Conservation (phyloP, 2,329 filamentous ascomycete genomes). For the Botrytis hyacinthi region DNA sequence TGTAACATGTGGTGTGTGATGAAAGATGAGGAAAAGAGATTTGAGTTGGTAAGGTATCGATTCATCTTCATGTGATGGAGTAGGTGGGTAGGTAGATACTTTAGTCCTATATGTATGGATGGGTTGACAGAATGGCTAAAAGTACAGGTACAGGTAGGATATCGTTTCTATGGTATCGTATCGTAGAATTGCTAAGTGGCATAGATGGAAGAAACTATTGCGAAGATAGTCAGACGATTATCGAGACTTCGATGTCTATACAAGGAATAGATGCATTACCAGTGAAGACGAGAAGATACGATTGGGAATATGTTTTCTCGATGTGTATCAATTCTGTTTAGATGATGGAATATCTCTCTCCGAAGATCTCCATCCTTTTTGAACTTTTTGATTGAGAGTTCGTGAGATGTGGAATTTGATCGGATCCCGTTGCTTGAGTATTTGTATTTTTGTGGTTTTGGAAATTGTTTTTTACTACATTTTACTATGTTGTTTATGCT, state of each 20-base stretch:
- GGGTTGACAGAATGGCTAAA: background rate
- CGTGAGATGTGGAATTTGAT: background rate
- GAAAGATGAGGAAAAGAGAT: no score
- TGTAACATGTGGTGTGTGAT: no score
- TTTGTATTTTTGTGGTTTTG: background rate
- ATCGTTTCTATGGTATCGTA: background rate
- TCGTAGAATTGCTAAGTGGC: background rate
- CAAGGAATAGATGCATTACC: background rate
- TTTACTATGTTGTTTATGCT: background rate
- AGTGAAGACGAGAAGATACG: background rate
- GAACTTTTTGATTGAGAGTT: background rate
- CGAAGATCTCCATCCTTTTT: background rate
- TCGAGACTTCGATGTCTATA: background rate
- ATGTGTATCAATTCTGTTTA: background rate
- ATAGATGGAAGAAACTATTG: background rate
- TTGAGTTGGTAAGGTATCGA: background rate
- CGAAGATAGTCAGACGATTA: background rate
- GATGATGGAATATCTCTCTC: background rate
- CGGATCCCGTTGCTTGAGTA: background rate
- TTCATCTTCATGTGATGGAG: background rate
- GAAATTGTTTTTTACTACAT: background rate
- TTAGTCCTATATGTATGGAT: background rate
- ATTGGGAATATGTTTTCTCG: background rate
- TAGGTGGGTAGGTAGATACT: background rate
- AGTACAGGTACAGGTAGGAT: background rate